phyloP scores from a whole-genome alignment of 176 grass and related monocot genomes.

The Avena sativa region DNA sequence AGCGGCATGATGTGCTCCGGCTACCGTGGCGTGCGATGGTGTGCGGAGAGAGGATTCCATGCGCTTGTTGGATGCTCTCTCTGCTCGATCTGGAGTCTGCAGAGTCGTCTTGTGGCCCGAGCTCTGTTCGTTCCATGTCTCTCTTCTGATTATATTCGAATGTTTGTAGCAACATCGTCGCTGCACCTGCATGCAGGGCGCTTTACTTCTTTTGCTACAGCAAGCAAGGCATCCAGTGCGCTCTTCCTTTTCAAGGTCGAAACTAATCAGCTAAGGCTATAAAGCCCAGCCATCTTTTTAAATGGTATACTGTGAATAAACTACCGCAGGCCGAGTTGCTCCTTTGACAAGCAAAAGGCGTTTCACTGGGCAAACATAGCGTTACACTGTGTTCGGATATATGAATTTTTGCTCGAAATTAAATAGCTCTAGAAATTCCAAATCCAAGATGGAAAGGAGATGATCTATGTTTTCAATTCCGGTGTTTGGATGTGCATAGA shows the following conservation, averaged over 20 bases:
- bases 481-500: no score
- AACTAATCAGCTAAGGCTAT: not conserved
- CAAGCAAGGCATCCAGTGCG: constrained; percentile 45
- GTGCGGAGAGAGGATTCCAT: constrained; percentile 43
- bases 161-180: not conserved
- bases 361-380: no score
- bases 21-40: not conserved
- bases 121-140: not conserved
- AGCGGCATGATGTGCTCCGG: not conserved
- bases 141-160: not conserved
- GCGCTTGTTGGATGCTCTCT: not conserved
- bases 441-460: no score
- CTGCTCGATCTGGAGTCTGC: not conserved
- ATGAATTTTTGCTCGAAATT: no score
- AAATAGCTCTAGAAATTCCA: no score
- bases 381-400: no score
- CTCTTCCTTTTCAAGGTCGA: not conserved
- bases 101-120: not conserved
- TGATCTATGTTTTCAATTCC: no score
- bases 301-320: no score
- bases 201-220: constrained; percentile 26
- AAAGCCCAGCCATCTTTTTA: no score
- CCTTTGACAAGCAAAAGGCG: no score
- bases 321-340: no score
- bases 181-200: not conserved